These are phyloP conservation scores for Arxiozyma slooffiae DNA, from an alignment of 1,139 yeast genomes.

Conservation along the genomic window DNA sequence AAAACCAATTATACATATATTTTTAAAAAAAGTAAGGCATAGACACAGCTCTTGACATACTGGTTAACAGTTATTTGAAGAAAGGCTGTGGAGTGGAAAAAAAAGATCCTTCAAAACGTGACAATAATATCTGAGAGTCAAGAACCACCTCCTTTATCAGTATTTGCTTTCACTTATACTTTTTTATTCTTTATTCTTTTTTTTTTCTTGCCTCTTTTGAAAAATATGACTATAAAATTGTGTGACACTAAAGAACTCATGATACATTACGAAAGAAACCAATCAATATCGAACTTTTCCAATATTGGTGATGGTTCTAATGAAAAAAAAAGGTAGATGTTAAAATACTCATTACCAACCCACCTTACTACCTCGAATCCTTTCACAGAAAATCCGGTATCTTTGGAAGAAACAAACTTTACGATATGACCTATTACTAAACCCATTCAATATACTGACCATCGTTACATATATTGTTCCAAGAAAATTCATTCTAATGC, in stretches of 20 bases:
- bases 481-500: conserved; percentile 78
- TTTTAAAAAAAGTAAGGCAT: too few species aligned
- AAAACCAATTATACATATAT: too few species aligned
- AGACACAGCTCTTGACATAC: too few species aligned
- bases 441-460: conserved; percentile 44
- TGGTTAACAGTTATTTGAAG: too few species aligned
- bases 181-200: too few species aligned
- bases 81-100: too few species aligned
- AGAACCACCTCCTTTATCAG: too few species aligned
- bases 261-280: neutral
- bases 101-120: too few species aligned
- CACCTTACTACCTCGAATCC: neutral
- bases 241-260: neutral
- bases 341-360: neutral
- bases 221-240: neutral
- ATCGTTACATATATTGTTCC: conserved; percentile 80
- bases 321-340: neutral
- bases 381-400: neutral
- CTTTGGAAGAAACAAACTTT: neutral
- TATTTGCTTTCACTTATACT: too few species aligned
- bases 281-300: neutral
- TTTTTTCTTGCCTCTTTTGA: too few species aligned
- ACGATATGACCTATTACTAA: conserved; percentile 3
- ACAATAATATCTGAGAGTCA: too few species aligned
- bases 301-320: neutral